Evolutionary conservation across 129 eudicot genomes (phyloP), one percentile per base, ranked within the genome.

Genomic region (Calendula officinalis): DNA sequence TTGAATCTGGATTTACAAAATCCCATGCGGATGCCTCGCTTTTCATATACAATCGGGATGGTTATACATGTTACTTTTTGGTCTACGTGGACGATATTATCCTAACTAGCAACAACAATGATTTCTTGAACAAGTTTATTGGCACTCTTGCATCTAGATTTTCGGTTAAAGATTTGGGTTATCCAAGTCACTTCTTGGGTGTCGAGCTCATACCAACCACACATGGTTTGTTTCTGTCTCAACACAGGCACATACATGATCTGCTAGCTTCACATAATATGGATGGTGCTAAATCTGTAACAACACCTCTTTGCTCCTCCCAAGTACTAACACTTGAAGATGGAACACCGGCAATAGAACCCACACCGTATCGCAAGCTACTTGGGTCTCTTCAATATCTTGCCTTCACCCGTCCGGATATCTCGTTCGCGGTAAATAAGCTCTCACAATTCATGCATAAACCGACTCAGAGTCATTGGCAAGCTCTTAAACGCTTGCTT

Each of bases 161-260:
- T 27, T 59, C 64, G 2, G 33, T 39, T 0, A 38, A 59, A 59
- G n/a, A 59, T 38, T 14, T 59, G 48, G 64, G 67, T 4, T 44
- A 44, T 3, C 67, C 67, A 0, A 43, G 8, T 32, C 55, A 62
- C 4, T 44, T 45, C 8, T 10, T 62, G 1, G 55, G 67, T 5
- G 13, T 62, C 0, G 54, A 62, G 5, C 67, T 62, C 11, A 62
- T 62, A 4, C 67, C 38, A 4, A 62, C 43, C 1, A 0, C 55
- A 11, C 15, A 44, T 5, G 67, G 67, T 7, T 6, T 45, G 1
- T 62, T 62, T 1, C 4, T 62, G 0, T 62, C 54, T 1, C 54
- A 62, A 10, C 67, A 62, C 7, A 2, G 67, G 1, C 67, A 62
- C n/a, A 62, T 62, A 3, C 42, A 11, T 12, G 67, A 62, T 4